These are phyloP conservation scores for Radiomyces spectabilis DNA, from an alignment of 192 early-diverging fungal species.

Conservation along the genomic window DNA sequence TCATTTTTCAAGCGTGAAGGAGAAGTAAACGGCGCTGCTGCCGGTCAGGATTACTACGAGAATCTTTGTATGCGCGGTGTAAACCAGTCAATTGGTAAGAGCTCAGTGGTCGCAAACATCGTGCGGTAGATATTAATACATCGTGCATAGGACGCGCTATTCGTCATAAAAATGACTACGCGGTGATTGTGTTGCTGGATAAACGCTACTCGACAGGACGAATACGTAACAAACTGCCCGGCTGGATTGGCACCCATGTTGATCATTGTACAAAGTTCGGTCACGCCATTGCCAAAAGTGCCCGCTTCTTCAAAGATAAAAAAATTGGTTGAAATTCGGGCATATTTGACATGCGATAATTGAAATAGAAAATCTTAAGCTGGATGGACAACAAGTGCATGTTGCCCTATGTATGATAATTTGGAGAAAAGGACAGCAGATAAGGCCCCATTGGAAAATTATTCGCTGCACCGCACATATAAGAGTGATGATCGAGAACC, in stretches of 20 bases:
- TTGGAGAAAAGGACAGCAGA: too few relatives aligned
- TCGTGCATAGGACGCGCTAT: constrained; percentile 79
- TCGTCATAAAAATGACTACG: constrained; percentile 83
- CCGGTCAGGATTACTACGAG: constrained; percentile 72
- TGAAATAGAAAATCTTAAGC: too few relatives aligned
- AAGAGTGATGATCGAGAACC: too few relatives aligned
- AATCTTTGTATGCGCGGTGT: constrained; percentile 90
- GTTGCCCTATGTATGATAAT: too few relatives aligned
- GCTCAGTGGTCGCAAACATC: too few relatives aligned
- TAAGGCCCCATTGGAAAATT: too few relatives aligned
- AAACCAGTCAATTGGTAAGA: constrained; percentile 74
- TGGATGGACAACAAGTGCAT: too few relatives aligned
- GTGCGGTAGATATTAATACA: too few relatives aligned
- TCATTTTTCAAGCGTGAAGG: constrained; percentile 1
- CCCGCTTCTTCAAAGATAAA: constrained; percentile 40
- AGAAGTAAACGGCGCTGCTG: constrained; percentile 16
- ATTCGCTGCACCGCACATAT: too few relatives aligned
- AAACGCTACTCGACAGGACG: constrained; percentile 43
- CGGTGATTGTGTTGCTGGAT: constrained; percentile 78
- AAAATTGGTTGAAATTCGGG: too few relatives aligned
- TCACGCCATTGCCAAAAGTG: constrained; percentile 24
- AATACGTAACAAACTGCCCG: constrained; percentile 62
- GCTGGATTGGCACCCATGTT: constrained; percentile 60
- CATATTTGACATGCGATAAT: too few relatives aligned
- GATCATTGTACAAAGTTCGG: constrained; percentile 45